Evolutionary conservation across 208 protist genomes (phyloP).

Genomic region (Leishmania martiniquensis): DNA sequence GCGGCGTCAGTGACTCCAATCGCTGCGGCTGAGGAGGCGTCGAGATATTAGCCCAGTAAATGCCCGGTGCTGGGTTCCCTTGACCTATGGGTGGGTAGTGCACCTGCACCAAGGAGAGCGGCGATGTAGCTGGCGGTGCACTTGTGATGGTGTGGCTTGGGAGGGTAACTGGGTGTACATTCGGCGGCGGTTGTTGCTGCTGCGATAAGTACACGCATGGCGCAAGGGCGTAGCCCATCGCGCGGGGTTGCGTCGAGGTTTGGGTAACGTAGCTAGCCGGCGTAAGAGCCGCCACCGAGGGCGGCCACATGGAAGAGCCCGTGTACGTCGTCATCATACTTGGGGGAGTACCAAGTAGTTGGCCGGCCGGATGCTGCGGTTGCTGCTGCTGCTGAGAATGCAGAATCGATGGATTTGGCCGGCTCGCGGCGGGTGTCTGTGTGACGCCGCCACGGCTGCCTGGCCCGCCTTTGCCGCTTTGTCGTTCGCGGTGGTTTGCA

Average conservation of each 20-base stretch:
- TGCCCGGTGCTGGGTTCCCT: neutral
- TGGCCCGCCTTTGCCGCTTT: neutral
- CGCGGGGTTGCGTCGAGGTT: neutral
- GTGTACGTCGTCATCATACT: neutral
- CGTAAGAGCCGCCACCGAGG: neutral
- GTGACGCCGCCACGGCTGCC: constrained; percentile 1
- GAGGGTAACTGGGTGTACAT: constrained; percentile 3
- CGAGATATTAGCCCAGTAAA: constrained; percentile 14
- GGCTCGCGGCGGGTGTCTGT: neutral
- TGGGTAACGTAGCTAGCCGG: constrained; percentile 6
- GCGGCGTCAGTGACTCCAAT: neutral
- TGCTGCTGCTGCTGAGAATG: constrained; percentile 9
- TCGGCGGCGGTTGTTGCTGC: neutral
- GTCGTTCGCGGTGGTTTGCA: constrained; percentile 16
- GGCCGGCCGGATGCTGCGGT: neutral
- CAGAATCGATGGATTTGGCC: neutral
- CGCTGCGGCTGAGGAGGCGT: neutral
- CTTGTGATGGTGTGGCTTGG: neutral
- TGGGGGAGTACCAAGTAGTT: neutral
- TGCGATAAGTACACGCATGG: constrained; percentile 13
- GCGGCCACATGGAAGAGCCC: constrained; percentile 7
- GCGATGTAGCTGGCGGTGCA: neutral
- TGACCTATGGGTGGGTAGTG: constrained; percentile 9
- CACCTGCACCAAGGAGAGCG: constrained; percentile 13
- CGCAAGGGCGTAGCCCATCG: constrained; percentile 9